Evolutionary conservation across 202 grass and related monocot species (phyloP), one percentile per base, ranked within the genome.

Genomic region (Brachypodium distachyon): DNA sequence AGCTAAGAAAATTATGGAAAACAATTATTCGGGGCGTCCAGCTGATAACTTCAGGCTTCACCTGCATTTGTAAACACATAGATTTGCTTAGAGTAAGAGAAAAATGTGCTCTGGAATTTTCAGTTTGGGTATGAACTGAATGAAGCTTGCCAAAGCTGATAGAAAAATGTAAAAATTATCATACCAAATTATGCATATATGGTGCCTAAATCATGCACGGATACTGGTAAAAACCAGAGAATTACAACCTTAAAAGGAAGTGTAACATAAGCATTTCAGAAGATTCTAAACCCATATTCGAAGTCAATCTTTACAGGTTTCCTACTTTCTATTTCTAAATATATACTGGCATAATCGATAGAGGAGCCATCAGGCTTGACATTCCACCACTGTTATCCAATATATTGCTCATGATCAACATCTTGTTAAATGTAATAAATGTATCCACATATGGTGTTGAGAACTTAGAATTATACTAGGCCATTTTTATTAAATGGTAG

Each of bases 1-100:
- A 87, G 84, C 91, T 97, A 70, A 97, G 87, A 72, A 97, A 94
- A 82, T 94, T 97, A 68, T 87, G 89, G 64, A 94, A 92, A 82
- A 94, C 62, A 89, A 90, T 90, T 88, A 97, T 80, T 62, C 84
- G 75, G 59, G 91, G 94, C 33, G 38, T 80, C 94, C 91, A 97
- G 67, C 82, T 97, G 75, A 97, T 87, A 72, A 97, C 76, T 88
- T 92, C 87, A 76, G 91, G 94, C 77, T 92, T 94, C 61, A 97
- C 94, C 94, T 97, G 61, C 43, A 85, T 33, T 39, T 52, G 84
- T 44, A 52, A 81, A 80, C 0, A 61, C 18, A 51, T 27, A 17
- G 12, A 73, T 32, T 38, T 48, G 9, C 8, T 25, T n/a, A 57
- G 32, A 66, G n/a, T 7, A 64, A 49, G 11, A 21, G 0, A 60